Base-by-base conservation (phyloP, 73 alveolate species). In the Blepharisma japonicum region DNA sequence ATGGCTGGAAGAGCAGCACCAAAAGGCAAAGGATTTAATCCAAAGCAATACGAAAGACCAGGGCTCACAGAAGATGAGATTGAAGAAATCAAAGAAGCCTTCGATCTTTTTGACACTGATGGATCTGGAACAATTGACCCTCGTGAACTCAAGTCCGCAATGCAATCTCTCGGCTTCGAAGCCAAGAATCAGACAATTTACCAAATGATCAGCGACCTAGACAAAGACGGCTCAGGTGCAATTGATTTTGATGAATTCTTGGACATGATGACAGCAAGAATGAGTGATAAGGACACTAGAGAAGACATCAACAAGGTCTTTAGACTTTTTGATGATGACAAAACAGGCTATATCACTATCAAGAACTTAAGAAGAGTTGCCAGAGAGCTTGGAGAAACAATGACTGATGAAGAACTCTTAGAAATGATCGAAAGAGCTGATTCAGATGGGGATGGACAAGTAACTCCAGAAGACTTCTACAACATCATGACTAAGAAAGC, bases 211-310 rank as follows among this genome's bases (percentile, higher is more conserved):
- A 94, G 93, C 23, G 99, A 95, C 78, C 78, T 95, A 7, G 99
- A 95, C 80, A 89, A 89, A 47, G 97, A 91, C 80, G 92, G 93
- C 47, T 77, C 86, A 39, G 97, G 99, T 45, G 98, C 98, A 25
- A 90, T 96, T 68, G 95, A 92, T 71, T 92, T 89, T 67, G 98
- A 94, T 47, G 96, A 94, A 78, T 96, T 96, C 89, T 81, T 96
- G 68, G 89, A 88, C 39, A 87, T 90, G 61, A 87, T 53, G 68
- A 53, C 68, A 53, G 68, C 68, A 53, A 53, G 68, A 53, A 53
- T 53, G 86, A 45, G 72, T 23, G 85, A 93, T 78, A 81, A 67
- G 11, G 94, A 86, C 72, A 81, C 96, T 49, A 87, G 85, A 82
- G 88, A 93, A 55, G 96, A 94, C 46, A 93, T 93, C 56, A 78